Percentiles rank a stretch among this genome's conserved stretches.
These are phyloP conservation scores for Botrytis cinerea DNA, from an alignment of 2,329 filamentous ascomycete genomes.

Conservation along the genomic window DNA sequence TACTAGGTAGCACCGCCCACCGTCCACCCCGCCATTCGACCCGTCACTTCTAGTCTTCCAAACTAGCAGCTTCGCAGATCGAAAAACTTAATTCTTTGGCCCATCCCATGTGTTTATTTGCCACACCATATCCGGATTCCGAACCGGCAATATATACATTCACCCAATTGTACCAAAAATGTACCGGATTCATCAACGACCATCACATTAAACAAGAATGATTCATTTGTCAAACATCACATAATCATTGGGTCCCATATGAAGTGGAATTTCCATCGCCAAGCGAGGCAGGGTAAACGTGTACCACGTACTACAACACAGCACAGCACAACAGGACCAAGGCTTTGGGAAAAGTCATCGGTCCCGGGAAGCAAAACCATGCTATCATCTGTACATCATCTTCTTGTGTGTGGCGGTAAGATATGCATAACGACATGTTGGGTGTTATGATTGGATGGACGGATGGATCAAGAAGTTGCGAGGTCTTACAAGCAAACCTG, in stretches of 20 bases:
- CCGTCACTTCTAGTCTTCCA: not conserved
- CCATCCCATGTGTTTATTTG: not conserved
- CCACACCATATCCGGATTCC: not conserved
- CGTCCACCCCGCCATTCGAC: not conserved
- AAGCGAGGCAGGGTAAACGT: conserved; percentile 7
- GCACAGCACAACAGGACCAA: not conserved
- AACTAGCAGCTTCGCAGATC: not conserved
- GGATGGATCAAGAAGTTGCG: not conserved
- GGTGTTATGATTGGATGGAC: not conserved
- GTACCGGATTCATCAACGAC: not conserved
- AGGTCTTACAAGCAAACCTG: not conserved
- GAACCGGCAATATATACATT: not conserved
- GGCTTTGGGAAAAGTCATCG: not conserved
- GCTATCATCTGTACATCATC: not conserved
- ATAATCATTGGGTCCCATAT: not conserved
- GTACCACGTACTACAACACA: not conserved
- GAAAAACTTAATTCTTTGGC: not conserved
- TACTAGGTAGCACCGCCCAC: not conserved
- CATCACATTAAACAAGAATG: not conserved
- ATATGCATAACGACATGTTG: not conserved
- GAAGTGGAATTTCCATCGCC: conserved; percentile 3
- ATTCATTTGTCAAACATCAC: not conserved
- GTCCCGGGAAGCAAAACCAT: not conserved
- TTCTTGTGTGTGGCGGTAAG: not conserved
- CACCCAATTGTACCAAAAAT: not conserved